Percentiles rank a stretch among this genome's conserved stretches.
phyloP scores from a whole-genome alignment of 108 stramenopile species.

The Discostella stelligeroides region DNA sequence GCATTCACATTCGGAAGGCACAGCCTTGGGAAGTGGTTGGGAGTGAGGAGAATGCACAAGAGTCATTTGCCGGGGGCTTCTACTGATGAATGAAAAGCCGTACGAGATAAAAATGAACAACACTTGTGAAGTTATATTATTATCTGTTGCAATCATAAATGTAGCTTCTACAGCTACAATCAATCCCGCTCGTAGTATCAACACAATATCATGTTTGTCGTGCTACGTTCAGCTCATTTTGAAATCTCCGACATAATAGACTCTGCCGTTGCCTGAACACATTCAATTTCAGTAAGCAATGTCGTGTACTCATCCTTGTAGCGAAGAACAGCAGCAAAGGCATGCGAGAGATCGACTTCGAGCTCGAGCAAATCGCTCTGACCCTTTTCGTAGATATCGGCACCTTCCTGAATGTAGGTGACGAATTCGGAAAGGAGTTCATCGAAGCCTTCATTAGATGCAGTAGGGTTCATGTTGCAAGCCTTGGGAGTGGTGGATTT shows the following conservation, averaged over 20 bases:
- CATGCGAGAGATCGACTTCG: constrained; percentile 48
- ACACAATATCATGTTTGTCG: neutral
- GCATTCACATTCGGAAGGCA: constrained; percentile 45
- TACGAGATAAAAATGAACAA: neutral
- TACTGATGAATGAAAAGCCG: constrained; percentile 3
- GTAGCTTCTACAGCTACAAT: too few species aligned
- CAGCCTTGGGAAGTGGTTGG: constrained; percentile 21
- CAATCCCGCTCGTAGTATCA: neutral
- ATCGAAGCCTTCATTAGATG: constrained; percentile 23
- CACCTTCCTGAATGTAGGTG: constrained; percentile 30
- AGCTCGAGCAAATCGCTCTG: constrained; percentile 43
- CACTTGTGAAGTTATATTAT: neutral
- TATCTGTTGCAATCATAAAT: neutral
- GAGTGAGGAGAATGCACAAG: constrained; percentile 15
- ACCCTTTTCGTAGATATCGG: constrained; percentile 36
- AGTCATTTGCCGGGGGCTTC: constrained; percentile 15
- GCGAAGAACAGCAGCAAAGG: constrained; percentile 32
- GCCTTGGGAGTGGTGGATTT: constrained; percentile 36
- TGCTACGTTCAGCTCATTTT: neutral
- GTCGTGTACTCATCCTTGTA: constrained; percentile 48
- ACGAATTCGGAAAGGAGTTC: constrained; percentile 40
- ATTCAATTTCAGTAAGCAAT: constrained; percentile 43
- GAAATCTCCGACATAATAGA: constrained; percentile 21
- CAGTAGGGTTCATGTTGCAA: constrained; percentile 28
- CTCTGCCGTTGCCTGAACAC: constrained; percentile 15